Conservation (phyloP, 2,329 filamentous ascomycete genomes). For the Elsinoe arachidis region DNA sequence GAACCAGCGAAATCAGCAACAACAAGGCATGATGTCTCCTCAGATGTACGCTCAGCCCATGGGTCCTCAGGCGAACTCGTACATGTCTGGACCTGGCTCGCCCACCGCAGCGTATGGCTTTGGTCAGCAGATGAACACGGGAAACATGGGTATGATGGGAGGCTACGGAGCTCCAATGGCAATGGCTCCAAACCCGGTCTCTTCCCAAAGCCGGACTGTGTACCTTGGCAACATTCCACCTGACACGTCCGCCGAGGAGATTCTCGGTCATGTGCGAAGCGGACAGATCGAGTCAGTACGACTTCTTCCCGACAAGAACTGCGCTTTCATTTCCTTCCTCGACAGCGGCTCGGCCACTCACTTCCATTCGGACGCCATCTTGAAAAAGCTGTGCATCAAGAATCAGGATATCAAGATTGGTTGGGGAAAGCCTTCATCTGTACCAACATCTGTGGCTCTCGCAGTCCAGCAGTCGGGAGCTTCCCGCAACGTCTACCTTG, state of each 20-base stretch:
- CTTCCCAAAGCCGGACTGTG: conserved; percentile 88
- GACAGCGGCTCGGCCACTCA: conserved; percentile 96
- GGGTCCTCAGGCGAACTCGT: conserved; percentile 70
- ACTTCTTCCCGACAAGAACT: conserved; percentile 96
- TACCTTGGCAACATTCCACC: conserved; percentile 98
- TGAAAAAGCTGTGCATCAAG: conserved; percentile 98
- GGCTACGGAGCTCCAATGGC: conserved; percentile 65
- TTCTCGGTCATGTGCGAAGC: conserved; percentile 88
- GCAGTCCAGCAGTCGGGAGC: conserved; percentile 96
- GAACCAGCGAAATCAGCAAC: conserved; percentile 44
- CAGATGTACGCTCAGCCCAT: conserved; percentile 77
- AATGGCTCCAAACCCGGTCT: conserved; percentile 70
- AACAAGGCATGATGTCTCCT: conserved; percentile 62
- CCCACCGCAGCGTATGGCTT: conserved; percentile 68
- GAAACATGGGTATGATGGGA: conserved; percentile 38
- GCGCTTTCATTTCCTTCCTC: conserved; percentile 97
- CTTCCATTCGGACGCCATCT: conserved; percentile 98
- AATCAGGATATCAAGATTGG: conserved; percentile 99
- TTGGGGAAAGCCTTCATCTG: conserved; percentile 97
- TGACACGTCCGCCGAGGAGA: conserved; percentile 93
- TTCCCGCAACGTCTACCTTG: conserved; percentile 93
- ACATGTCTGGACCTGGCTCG: conserved; percentile 73
- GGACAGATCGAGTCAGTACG: conserved; percentile 99
- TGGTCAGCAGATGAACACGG: conserved; percentile 38
- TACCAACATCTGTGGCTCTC: conserved; percentile 92